Evolutionary conservation across 140 eudicot genomes (phyloP).

Genomic region (Erigeron philadelphicus): DNA sequence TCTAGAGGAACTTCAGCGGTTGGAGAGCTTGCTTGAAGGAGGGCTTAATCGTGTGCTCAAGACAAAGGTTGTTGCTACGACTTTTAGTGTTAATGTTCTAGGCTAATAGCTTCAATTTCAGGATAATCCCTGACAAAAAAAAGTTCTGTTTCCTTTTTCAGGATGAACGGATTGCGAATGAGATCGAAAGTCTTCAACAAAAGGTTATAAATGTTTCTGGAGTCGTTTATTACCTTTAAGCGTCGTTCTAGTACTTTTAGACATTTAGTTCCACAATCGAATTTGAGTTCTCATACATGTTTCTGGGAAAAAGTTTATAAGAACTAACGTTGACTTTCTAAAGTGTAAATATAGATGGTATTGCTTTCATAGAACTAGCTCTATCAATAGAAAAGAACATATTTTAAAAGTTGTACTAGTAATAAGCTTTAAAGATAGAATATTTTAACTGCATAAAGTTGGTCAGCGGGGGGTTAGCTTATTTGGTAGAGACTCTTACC

Average conservation of each 20-base stretch:
- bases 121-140: neutral
- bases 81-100: neutral
- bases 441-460: too few species aligned
- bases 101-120: constrained; percentile 2
- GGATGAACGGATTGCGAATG: constrained; percentile 44
- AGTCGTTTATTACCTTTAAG: neutral
- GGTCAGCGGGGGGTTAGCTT: too few species aligned
- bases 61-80: constrained; percentile 33
- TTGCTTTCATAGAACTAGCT: too few species aligned
- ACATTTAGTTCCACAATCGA: neutral
- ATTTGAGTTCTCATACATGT: neutral
- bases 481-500: too few species aligned
- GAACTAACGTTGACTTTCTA: too few species aligned
- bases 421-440: too few species aligned
- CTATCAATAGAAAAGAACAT: too few species aligned
- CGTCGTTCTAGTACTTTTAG: neutral
- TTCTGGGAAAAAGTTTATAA: too few species aligned
- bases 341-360: too few species aligned
- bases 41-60: constrained; percentile 48
- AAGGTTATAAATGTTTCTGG: constrained; percentile 29
- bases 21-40: constrained; percentile 50
- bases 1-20: constrained; percentile 48
- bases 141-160: neutral
- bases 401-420: too few species aligned
- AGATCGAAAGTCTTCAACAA: constrained; percentile 44